Evolutionary conservation across 1,284 basidiomycete species (phyloP), one percentile per base, ranked within the genome.

Genomic region (Melampsora abietis-canadensis): DNA sequence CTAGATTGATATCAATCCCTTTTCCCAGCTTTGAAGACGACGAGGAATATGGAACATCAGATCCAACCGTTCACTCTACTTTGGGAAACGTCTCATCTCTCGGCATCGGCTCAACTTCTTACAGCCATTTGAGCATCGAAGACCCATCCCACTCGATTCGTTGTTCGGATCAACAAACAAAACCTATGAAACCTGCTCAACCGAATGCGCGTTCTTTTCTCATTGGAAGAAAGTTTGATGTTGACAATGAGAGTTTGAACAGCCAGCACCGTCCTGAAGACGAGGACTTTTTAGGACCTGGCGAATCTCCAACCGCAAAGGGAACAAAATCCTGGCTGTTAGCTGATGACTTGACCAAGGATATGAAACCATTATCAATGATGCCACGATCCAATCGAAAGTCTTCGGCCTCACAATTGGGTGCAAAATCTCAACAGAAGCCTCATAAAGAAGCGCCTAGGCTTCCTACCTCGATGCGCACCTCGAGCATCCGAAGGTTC

Each of bases 11-110:
- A 37, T 54, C 44, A 37, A 73, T 73, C 19, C 70, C 70, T 21
- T 73, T 73, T 27, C 70, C 70, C 15, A 73, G 70, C 31, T 73
- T 73, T 46, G 70, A 73, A 65, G 70, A 73, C n/a, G 70, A 73
- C 21, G 70, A 37, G 40, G 70, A 73, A 51, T 66, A 57, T 21
- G 51, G 21, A 21, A 57, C 27, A 14, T 21, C 51, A 21, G 51
- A 21, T 0, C 51, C 51, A 27, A 57, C 27, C 24, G 51, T 27
- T 21, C n/a, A 27, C 8, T 57, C 51, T 21, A 24, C 51, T 4
- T n/a, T 57, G 8, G 51, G 24, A 6, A 7, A 15, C 14, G 51
- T 14, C 27, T 57, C 51, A 27, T 21, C 51, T 21, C 51, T 57
- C 51, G 14, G 51, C 27, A 57, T 8, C 12, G 21, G 51, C 51